These are phyloP conservation scores for Camellia oleifera DNA, from an alignment of 179 eudicot species.

Conservation along the genomic window DNA sequence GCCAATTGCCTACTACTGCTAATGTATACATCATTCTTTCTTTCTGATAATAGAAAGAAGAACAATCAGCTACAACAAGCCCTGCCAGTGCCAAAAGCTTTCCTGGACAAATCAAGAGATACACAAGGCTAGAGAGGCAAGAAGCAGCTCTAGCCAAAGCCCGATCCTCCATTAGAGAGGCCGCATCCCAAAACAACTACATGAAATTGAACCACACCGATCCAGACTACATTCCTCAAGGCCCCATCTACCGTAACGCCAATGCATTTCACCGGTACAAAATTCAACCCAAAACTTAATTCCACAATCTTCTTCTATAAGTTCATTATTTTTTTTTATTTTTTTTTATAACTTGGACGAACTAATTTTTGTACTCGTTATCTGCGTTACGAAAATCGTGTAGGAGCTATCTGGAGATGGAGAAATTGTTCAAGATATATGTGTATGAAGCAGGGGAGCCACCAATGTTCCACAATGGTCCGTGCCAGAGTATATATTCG, in stretches of 20 bases:
- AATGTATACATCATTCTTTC: too few relatives aligned
- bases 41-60: slow-evolving; percentile 2
- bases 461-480: slow-evolving; percentile 49
- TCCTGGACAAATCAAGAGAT: neutral
- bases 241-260: slow-evolving; percentile 49
- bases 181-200: slow-evolving; percentile 35
- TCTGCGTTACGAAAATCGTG: neutral
- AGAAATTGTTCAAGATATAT: slow-evolving; percentile 40
- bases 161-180: slow-evolving; percentile 40
- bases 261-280: slow-evolving; percentile 57
- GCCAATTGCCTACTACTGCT: too few relatives aligned
- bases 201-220: slow-evolving; percentile 29
- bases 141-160: slow-evolving; percentile 48
- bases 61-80: neutral
- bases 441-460: slow-evolving; percentile 50
- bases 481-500: slow-evolving; percentile 32
- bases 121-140: slow-evolving; percentile 26
- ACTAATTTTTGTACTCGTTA: neutral
- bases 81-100: neutral
- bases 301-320: neutral
- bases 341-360: too few relatives aligned
- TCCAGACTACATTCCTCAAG: slow-evolving; percentile 49
- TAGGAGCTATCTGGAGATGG: slow-evolving; percentile 56
- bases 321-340: too few relatives aligned
- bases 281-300: neutral